Conservation (phyloP, 495 filamentous ascomycete genomes). For the Hypoxylon trugodes region DNA sequence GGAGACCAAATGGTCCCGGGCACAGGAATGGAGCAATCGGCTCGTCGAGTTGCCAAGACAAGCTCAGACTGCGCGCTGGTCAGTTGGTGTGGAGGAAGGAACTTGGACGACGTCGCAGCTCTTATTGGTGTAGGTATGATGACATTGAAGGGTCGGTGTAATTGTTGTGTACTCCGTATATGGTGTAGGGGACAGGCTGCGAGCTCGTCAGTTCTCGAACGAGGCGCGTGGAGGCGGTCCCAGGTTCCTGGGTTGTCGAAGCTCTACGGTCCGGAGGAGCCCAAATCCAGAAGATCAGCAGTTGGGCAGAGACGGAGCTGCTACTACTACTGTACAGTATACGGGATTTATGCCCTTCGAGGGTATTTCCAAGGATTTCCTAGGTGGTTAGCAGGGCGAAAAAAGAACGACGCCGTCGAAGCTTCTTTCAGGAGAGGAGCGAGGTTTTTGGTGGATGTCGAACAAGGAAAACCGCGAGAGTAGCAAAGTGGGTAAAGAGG, state of each 20-base stretch:
- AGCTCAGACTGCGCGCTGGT: slow-evolving; percentile 43
- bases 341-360: slow-evolving; percentile 20
- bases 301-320: slow-evolving; percentile 47
- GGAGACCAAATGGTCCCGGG: slow-evolving; percentile 37
- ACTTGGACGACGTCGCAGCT: slow-evolving; percentile 42
- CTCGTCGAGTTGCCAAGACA: slow-evolving; percentile 39
- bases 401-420: slow-evolving; percentile 39
- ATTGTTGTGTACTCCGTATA: slow-evolving; percentile 29
- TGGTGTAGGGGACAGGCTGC: slow-evolving; percentile 37
- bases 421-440: slow-evolving; percentile 37
- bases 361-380: slow-evolving; percentile 28
- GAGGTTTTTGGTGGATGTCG: slow-evolving; percentile 42
- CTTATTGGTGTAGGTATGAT: slow-evolving; percentile 43
- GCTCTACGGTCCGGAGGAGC: slow-evolving; percentile 41
- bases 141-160: slow-evolving; percentile 45
- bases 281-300: slow-evolving; percentile 50
- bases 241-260: slow-evolving; percentile 43
- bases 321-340: slow-evolving; percentile 34
- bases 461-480: slow-evolving; percentile 41
- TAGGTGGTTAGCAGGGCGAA: slow-evolving; percentile 17
- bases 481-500: slow-evolving; percentile 43
- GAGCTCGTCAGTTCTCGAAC: slow-evolving; percentile 43
- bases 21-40: slow-evolving; percentile 40
- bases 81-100: slow-evolving; percentile 45
- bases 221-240: slow-evolving; percentile 42